Conservation (phyloP, 805 yeast genomes). For the Torulaspora microellipsoides region DNA sequence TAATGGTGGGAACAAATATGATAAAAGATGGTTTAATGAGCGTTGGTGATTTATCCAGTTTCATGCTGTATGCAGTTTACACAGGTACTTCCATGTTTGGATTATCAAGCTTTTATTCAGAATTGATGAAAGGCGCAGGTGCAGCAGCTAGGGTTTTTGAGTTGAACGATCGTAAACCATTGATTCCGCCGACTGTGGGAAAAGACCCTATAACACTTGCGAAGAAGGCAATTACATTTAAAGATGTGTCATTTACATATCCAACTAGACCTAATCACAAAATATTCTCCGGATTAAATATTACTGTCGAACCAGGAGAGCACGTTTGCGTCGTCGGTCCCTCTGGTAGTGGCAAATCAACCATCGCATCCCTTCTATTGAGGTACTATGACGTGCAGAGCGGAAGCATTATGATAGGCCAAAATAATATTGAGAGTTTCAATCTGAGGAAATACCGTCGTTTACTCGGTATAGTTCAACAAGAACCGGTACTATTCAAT, state of each 20-base stretch:
- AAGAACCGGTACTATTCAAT: constrained; percentile 84
- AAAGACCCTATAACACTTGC: constrained; percentile 29
- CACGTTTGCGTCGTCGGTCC: constrained; percentile 95
- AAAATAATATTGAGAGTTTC: constrained; percentile 54
- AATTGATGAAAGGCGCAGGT: constrained; percentile 95
- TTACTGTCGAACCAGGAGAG: constrained; percentile 70
- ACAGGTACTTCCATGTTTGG: constrained; percentile 93
- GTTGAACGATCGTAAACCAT: constrained; percentile 70
- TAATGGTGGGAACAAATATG: constrained; percentile 78
- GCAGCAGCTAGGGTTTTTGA: constrained; percentile 92
- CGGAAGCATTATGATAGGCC: constrained; percentile 65
- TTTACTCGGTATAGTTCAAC: constrained; percentile 84
- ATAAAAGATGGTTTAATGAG: constrained; percentile 72
- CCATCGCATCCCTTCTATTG: constrained; percentile 71
- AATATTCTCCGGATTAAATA: constrained; percentile 57
- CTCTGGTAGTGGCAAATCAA: constrained; percentile 95
- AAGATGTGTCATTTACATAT: constrained; percentile 64
- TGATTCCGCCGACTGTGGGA: constrained; percentile 66
- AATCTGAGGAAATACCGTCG: constrained; percentile 70
- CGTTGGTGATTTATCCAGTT: constrained; percentile 85
- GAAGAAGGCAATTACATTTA: constrained; percentile 47
- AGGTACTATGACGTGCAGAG: constrained; percentile 75
- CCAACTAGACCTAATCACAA: constrained; percentile 76
- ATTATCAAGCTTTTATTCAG: constrained; percentile 84
- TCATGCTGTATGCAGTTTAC: constrained; percentile 92